Conservation (phyloP, 257 asterid species). For the Plantago elongata region DNA sequence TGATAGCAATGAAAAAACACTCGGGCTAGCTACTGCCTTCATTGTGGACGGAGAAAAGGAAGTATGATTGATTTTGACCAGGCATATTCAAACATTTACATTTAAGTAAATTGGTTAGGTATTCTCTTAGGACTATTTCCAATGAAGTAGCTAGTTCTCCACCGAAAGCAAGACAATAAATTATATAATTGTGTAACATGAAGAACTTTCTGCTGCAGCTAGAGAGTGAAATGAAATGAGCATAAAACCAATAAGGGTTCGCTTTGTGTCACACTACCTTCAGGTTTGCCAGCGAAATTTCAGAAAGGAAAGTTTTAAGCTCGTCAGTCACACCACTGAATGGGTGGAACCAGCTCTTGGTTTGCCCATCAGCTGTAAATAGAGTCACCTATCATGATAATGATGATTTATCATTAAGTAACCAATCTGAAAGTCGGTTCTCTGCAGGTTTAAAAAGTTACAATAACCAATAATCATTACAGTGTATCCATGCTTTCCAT, state of each 20-base stretch:
- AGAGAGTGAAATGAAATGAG: neutral
- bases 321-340: constrained; percentile 61
- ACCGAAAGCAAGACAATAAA: too few relatives aligned
- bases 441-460: constrained; percentile 4
- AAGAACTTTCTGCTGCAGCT: neutral
- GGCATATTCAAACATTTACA: too few relatives aligned
- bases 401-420: neutral
- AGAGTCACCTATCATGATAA: constrained; percentile 32
- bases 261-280: constrained; percentile 36
- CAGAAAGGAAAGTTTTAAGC: constrained; percentile 43
- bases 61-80: too few relatives aligned
- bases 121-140: too few relatives aligned
- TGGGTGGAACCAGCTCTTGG: constrained; percentile 38
- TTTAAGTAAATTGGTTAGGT: too few relatives aligned
- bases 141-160: too few relatives aligned
- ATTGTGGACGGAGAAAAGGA: too few relatives aligned
- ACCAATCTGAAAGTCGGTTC: neutral
- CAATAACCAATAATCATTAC: constrained; percentile 27
- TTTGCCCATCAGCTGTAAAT: constrained; percentile 42
- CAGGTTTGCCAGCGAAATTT: constrained; percentile 38
- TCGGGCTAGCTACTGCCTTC: too few relatives aligned
- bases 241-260: neutral
- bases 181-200: too few relatives aligned
- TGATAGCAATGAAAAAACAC: too few relatives aligned
- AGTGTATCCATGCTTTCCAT: constrained; percentile 82